Evolutionary conservation across 768 basidiomycete genomes (phyloP), one percentile per base, ranked within the genome.

Genomic region (Boletus rex-veris): DNA sequence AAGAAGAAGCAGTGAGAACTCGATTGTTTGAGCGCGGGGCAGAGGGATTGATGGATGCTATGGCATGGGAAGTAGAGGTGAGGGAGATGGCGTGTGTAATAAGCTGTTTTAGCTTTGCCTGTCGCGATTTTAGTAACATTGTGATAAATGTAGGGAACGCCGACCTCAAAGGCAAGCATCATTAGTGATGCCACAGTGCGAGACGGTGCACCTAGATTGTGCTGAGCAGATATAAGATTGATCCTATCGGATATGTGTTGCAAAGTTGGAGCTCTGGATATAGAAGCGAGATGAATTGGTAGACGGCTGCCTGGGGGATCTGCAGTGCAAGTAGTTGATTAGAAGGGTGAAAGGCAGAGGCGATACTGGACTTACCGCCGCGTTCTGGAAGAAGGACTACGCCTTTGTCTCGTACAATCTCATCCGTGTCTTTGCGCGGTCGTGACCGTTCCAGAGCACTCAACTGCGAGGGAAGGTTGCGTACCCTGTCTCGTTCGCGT

Each of bases 101-200:
- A 26, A 92, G 80, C 53, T 91, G 87, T 64, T 92, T 92, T 5
- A 92, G 77, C 65, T 90, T 89, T 16, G 87, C 87, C 88, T 90
- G 56, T 15, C 33, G 37, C 3, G 28, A 45, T 4, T 24, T 53
- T 31, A 53, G 56, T 50, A 2, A 24, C 8, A 14, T 10, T 18
- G 10, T 16, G 28, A 35, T 19, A 24, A 30, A 47, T 24, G 12
- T 7, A 30, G 18, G 12, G 21, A 45, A 66, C 73, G 10, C 55
- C n/a, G 40, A 88, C 88, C 76, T 92, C 89, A 61, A 84, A 86
- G 2, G 90, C 90, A 45, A 90, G 78, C 68, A 84, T 82, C 77
- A 91, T 80, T 3, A 92, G 74, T 3, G 83, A 75, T 12, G 88
- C 76, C 7, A 88, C 90, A 7, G 75, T 70, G 44, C 83, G 82